These are phyloP conservation scores for Wallacemonas collosoma DNA, from an alignment of 208 protist species.

Conservation along the genomic window DNA sequence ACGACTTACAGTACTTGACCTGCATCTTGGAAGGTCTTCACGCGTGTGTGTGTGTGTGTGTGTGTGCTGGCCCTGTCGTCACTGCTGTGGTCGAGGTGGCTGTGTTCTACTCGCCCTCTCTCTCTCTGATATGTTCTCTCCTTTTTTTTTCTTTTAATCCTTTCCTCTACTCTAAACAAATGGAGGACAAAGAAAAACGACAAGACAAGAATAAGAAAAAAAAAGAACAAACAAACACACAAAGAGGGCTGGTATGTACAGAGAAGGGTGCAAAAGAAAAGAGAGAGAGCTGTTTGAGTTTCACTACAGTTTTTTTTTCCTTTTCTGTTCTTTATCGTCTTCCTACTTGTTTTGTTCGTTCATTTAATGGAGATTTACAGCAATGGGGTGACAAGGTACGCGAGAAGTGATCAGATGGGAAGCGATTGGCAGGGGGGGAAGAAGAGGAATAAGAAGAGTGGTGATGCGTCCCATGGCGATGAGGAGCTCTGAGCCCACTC, in stretches of 20 bases:
- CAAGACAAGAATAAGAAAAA: background rate
- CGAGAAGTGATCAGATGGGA: no score
- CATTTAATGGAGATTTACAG: background rate
- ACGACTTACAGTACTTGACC: conserved; percentile 92
- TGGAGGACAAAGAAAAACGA: background rate
- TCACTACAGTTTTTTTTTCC: conserved; percentile 11
- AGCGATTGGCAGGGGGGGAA: no score
- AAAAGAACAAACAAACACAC: conserved; percentile 9
- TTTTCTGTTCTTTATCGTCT: conserved; percentile 19
- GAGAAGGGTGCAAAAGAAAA: conserved; percentile 1
- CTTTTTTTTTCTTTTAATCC: no score
- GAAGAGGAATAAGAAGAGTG: no score
- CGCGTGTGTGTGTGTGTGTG: conserved; percentile 18
- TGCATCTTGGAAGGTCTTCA: conserved; percentile 72
- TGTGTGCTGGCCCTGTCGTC: conserved; percentile 12
- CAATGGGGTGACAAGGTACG: no score
- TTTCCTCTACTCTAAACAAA: no score
- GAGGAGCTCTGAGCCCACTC: no score
- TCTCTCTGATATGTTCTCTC: background rate
- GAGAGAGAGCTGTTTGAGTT: conserved; percentile 11
- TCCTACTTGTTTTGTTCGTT: background rate
- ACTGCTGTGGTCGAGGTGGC: background rate
- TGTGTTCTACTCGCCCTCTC: conserved; percentile 11
- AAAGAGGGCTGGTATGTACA: conserved; percentile 18
- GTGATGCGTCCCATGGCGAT: no score